These are phyloP conservation scores for Corynascus novoguineensis DNA, from an alignment of 495 filamentous ascomycete species.

Conservation along the genomic window DNA sequence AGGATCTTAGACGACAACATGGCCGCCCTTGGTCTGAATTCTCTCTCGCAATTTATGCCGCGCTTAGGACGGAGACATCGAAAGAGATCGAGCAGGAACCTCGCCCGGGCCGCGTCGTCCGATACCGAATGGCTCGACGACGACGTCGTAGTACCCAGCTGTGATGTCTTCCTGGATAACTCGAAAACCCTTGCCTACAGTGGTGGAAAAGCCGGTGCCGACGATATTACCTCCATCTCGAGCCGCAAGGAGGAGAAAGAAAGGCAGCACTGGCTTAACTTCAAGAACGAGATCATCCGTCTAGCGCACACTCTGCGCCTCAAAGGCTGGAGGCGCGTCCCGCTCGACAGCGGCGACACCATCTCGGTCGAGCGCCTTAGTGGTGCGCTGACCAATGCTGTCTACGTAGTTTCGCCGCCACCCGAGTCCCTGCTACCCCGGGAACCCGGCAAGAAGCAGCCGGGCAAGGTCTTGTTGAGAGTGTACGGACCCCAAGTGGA, in stretches of 20 bases:
- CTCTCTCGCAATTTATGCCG: conserved; percentile 31
- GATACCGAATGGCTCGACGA: conserved; percentile 76
- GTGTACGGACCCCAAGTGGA: conserved; percentile 96
- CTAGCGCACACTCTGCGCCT: conserved; percentile 82
- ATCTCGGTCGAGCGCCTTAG: conserved; percentile 82
- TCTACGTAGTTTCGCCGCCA: conserved; percentile 89
- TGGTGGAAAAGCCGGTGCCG: conserved; percentile 51
- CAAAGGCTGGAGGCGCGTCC: conserved; percentile 82
- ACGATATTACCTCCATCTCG: conserved; percentile 39
- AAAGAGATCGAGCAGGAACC: conserved; percentile 32
- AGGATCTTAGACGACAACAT: conserved; percentile 60
- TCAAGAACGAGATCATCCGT: conserved; percentile 87
- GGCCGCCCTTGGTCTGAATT: conserved; percentile 40
- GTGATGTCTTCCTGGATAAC: conserved; percentile 79
- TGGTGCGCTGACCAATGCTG: conserved; percentile 91
- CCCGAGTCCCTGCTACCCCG: conserved; percentile 41
- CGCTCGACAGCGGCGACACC: conserved; percentile 56
- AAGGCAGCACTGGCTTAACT: conserved; percentile 64
- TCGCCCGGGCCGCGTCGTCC: conserved; percentile 50
- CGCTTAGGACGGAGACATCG: conserved; percentile 31
- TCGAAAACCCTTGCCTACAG: conserved; percentile 76
- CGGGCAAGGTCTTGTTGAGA: conserved; percentile 73
- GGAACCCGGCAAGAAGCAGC: conserved; percentile 35
- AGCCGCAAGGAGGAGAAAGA: conserved; percentile 54
- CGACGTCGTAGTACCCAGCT: conserved; percentile 66